Conservation (phyloP, 768 basidiomycete genomes). For the Hebeloma cylindrosporum region DNA sequence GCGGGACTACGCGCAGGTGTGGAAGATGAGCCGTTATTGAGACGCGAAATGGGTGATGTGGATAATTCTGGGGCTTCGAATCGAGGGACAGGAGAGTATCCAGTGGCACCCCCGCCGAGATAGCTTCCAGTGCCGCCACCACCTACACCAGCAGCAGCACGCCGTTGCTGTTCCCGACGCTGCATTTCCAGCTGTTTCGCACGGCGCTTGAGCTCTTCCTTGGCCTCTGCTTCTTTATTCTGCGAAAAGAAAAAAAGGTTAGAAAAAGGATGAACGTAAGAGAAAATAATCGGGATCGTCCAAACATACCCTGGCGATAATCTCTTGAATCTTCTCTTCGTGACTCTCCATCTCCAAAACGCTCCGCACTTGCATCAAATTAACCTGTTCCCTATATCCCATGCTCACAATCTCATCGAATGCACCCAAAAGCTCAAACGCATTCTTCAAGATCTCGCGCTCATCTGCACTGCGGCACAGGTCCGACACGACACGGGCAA, state of each 20-base stretch:
- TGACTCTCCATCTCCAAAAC: conserved; percentile 89
- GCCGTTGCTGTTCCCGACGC: conserved; percentile 87
- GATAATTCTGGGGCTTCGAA: conserved; percentile 64
- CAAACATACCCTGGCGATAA: conserved; percentile 82
- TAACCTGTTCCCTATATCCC: conserved; percentile 81
- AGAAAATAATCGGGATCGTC: conserved; percentile 3
- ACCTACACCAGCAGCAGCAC: conserved; percentile 50
- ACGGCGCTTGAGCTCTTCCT: conserved; percentile 96
- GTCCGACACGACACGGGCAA: conserved; percentile 92
- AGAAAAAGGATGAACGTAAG: too few species aligned
- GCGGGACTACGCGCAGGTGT: conserved; percentile 64
- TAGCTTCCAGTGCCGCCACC: conserved; percentile 53
- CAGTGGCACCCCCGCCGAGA: conserved; percentile 65
- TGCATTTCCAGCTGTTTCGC: conserved; percentile 99
- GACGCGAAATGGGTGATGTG: conserved; percentile 37
- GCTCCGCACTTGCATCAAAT: conserved; percentile 75
- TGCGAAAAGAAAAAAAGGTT: conserved; percentile 28
- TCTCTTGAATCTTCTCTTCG: conserved; percentile 96
- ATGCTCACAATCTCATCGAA: conserved; percentile 96
- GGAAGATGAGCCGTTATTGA: conserved; percentile 41
- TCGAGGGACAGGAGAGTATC: conserved; percentile 71
- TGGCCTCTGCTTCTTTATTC: conserved; percentile 99
- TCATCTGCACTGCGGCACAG: conserved; percentile 85
- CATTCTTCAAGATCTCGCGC: conserved; percentile 84
- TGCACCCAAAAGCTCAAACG: conserved; percentile 91